Evolutionary conservation across 495 filamentous ascomycete species (phyloP).

Genomic region (Aspergillus kassunensis): DNA sequence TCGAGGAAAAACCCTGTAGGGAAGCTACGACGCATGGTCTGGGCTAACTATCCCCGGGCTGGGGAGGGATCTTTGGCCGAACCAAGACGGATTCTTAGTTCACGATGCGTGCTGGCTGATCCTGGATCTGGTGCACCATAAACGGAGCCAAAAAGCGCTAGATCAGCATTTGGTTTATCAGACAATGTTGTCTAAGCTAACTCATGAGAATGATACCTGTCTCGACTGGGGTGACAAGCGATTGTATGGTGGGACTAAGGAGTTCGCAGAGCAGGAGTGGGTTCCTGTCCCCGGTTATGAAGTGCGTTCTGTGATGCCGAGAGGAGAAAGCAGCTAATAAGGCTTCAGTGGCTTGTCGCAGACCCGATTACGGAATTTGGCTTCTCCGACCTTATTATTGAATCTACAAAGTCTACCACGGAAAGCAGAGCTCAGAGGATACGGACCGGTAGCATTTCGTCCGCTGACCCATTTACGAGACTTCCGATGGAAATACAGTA

Average conservation of each 20-base stretch:
- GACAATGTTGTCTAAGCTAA: not conserved
- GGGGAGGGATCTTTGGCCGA: not conserved
- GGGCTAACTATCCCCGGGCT: not conserved
- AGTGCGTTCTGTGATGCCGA: not conserved
- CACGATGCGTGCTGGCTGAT: conserved; percentile 2
- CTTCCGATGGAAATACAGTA: not conserved
- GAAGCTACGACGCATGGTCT: not conserved
- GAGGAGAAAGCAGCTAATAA: too few relatives aligned
- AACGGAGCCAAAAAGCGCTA: not conserved
- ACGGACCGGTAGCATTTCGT: not conserved
- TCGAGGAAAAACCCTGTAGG: too few relatives aligned
- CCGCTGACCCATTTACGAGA: not conserved
- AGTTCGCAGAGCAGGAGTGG: conserved; percentile 6
- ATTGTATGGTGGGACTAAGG: not conserved
- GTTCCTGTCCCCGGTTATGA: not conserved
- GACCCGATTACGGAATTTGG: not conserved
- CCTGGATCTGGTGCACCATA: not conserved
- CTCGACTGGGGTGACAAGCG: conserved; percentile 1
- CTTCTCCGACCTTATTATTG: not conserved
- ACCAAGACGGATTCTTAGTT: conserved; percentile 1
- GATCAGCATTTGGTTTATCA: not conserved
- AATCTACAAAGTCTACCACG: not conserved
- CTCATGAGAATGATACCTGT: not conserved
- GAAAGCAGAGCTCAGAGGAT: not conserved
- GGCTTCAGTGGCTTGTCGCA: not conserved